A percentile compares a stretch with the other conserved stretches of the same genome.
phyloP scores from a whole-genome alignment of 1,284 basidiomycete species.

The Trametes pubescens region DNA sequence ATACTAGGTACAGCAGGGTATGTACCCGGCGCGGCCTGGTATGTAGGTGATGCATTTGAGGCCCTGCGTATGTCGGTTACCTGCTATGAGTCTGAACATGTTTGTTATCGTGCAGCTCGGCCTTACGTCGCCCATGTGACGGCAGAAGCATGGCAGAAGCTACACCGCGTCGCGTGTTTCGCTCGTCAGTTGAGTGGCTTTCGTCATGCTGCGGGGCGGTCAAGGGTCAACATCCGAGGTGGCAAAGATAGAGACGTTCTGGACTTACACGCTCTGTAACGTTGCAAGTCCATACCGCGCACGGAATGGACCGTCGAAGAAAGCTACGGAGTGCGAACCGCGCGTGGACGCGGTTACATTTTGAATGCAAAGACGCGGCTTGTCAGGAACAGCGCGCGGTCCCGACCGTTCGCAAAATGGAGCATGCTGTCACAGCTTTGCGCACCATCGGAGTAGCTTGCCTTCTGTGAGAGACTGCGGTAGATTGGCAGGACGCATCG shows the following conservation, averaged over 20 bases:
- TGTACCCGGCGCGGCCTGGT: background rate
- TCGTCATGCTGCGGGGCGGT: conserved; percentile 5
- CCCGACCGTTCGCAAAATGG: conserved; percentile 1
- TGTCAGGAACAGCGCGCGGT: conserved; percentile 6
- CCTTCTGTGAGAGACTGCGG: background rate
- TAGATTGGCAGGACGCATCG: no score
- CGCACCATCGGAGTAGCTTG: background rate
- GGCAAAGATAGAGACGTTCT: background rate
- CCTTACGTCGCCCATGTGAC: conserved; percentile 18
- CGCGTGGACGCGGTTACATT: conserved; percentile 4
- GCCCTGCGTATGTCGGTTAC: background rate
- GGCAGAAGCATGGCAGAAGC: conserved; percentile 7
- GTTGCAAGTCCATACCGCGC: background rate
- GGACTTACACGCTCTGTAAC: background rate
- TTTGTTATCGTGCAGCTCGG: background rate
- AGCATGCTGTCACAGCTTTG: no score
- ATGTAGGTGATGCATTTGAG: background rate
- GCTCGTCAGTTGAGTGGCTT: conserved; percentile 3
- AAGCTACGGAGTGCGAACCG: background rate
- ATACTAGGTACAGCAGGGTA: conserved; percentile 3
- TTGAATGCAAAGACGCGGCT: conserved; percentile 6
- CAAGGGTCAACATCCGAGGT: background rate
- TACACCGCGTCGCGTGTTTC: conserved; percentile 1
- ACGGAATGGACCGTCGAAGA: background rate
- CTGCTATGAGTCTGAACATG: background rate